A percentile compares a stretch with the other conserved stretches of the same genome.
phyloP scores from a whole-genome alignment of 2,329 filamentous ascomycete genomes.

The Arthrobotrys sinensis region DNA sequence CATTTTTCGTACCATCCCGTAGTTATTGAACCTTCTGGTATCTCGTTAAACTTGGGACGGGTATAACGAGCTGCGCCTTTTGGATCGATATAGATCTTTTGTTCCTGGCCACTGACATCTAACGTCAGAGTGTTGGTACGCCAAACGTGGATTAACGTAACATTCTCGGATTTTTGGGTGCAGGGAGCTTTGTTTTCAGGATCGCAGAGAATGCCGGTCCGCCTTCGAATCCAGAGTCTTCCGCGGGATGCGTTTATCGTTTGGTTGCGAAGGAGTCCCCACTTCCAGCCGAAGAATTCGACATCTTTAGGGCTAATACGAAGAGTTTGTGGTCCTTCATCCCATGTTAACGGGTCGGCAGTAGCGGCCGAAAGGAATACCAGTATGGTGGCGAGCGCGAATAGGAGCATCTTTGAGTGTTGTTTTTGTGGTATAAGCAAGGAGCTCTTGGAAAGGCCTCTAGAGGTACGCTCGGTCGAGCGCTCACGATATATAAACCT shows the following conservation, averaged over 20 bases:
- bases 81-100: slow-evolving; percentile 10
- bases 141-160: slow-evolving; percentile 27
- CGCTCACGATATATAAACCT: too few species aligned
- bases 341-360: slow-evolving; percentile 6
- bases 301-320: slow-evolving; percentile 12
- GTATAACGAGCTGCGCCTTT: slow-evolving; percentile 1
- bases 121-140: slow-evolving; percentile 1
- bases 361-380: neutral
- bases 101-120: neutral
- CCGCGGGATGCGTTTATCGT: slow-evolving; percentile 7
- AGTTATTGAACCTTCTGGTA: neutral
- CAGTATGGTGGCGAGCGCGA: neutral
- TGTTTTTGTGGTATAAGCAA: slow-evolving; percentile 29
- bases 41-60: neutral
- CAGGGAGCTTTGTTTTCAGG: neutral
- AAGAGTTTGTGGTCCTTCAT: slow-evolving; percentile 8
- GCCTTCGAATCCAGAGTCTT: slow-evolving; percentile 21
- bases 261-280: slow-evolving; percentile 7
- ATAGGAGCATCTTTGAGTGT: slow-evolving; percentile 15
- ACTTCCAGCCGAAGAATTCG: neutral
- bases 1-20: neutral
- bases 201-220: neutral
- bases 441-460: too few species aligned
- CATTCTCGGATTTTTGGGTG: neutral
- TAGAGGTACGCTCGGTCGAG: too few species aligned